Base-by-base conservation (phyloP, 2,329 filamentous ascomycete genomes). In the Hypoxylon sp. region DNA sequence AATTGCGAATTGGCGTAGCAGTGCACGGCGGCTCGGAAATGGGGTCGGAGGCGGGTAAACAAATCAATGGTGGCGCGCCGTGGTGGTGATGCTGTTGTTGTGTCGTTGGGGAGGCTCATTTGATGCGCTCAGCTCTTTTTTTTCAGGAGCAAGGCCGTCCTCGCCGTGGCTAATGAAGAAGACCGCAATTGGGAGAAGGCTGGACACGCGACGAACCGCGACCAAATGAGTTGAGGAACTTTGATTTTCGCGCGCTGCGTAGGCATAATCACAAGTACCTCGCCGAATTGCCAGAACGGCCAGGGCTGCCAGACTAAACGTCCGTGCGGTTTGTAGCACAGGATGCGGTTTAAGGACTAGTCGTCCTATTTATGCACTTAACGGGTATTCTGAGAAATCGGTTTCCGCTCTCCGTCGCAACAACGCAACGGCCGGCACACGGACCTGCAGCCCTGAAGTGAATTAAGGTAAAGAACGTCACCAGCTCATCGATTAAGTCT, bases 131-230 rank as follows among this genome's bases (percentile, higher is more conserved):
- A 59, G 60, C 64, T 70, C 68, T 64, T 65, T 54, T 32, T 37
- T 51, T 32, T 32, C 7, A 57, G 48, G 60, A 57, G 59, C 8
- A 61, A 59, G 35, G 35, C 42, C 15, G 50, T 68, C 52, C 62
- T 44, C 47, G 63, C 48, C 48, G 69, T 72, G 67, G 70, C 67
- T 68, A 57, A 70, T 63, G 62, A 54, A 60, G 35, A 57, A 64
- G 42, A 57, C 59, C 32, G 60, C 48, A 69, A 66, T 50, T 52
- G 50, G 37, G 59, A 67, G 59, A 71, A 69, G 66, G 66, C 69
- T 69, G 63, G 61, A 71, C 66, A 71, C 69, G 69, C 69, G 69
- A 71, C 69, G 69, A 64, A 71, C 69, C 69, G 69, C 69, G 69
- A 71, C 60, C 69, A 47, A 44, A 63, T 63, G 39, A 65, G 54